Base-by-base conservation (phyloP, 495 filamentous ascomycete genomes). In the Penicillium diatomitis region DNA sequence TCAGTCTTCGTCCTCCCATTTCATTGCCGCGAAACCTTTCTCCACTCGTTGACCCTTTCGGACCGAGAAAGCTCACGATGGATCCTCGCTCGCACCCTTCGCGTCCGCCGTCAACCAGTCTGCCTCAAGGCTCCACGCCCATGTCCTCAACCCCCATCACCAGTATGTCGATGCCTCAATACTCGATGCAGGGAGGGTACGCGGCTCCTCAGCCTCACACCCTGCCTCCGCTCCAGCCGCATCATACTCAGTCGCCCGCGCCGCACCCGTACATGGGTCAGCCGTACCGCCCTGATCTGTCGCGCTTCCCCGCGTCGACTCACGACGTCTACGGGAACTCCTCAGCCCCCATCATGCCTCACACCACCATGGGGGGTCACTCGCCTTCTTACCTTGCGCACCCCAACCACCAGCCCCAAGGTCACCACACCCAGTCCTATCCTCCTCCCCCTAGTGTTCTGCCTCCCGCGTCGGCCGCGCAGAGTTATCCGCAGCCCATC, bases 401-500 rank as follows among this genome's bases (percentile, higher is more conserved):
- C 50, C 57, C 73, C 61, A 72, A 70, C 40, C 77, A 75, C 52
- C 72, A 74, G 51, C 65, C 65, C 49, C 71, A 84, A 65, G 73
- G 69, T 37, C 77, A 78, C 50, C 69, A 65, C 3, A 70, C 68
- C 49, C 79, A 78, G 61, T 73, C 70, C 28, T 86, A 83, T 54
- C 72, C 79, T 45, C 75, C 79, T 0, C 76, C 80, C n/a, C 72
- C 76, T 32, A 77, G 72, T 32, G 80, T 85, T 71, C 69, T 85
- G 69, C 75, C 83, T 34, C 79, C 83, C 62, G 71, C 82, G 20
- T 80, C 83, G 10, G 75, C 72, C 33, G 79, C 83, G 20, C 77
- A 83, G 54, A 78, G 76, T 20, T 83, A 86, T 53, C 83, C 83
- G 28, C 82, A 85, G 67, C 78, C 82, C 8, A 86, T 86, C 56